Evolutionary conservation across 768 basidiomycete genomes (phyloP).

Genomic region (Trametes maxima): DNA sequence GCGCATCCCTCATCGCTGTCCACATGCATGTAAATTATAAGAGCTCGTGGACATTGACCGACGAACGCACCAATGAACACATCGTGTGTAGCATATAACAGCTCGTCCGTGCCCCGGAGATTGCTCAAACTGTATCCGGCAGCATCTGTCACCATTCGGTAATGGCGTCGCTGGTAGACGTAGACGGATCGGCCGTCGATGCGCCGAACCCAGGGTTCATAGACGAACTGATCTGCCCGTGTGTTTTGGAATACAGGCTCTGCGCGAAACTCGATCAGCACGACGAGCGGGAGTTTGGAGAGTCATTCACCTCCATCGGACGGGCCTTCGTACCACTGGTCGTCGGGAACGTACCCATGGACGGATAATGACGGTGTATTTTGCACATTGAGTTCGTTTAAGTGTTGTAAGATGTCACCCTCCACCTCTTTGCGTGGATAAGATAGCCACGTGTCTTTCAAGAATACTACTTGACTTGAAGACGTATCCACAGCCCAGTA

Average conservation of each 20-base stretch:
- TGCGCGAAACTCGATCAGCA: background rate
- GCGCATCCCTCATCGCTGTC: background rate
- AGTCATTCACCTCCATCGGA: too few relatives aligned
- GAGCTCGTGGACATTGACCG: too few relatives aligned
- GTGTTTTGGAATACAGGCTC: background rate
- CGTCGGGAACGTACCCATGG: background rate
- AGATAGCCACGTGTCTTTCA: too few relatives aligned
- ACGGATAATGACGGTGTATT: background rate
- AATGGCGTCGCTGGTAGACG: background rate
- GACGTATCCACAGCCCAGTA: constrained; percentile 3
- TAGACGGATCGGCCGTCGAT: background rate
- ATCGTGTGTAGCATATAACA: background rate
- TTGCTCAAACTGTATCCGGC: background rate
- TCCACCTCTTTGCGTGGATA: background rate
- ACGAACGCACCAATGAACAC: background rate
- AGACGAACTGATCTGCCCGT: too few relatives aligned
- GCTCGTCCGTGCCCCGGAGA: background rate
- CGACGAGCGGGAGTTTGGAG: too few relatives aligned
- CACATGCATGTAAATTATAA: too few relatives aligned
- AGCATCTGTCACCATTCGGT: background rate
- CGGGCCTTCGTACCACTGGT: too few relatives aligned
- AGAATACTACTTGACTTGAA: background rate
- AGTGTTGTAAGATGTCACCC: background rate
- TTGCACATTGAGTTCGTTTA: background rate
- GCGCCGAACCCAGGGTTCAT: background rate